Base-by-base conservation (phyloP, 176 grass and related monocot species). In the Oryza meyeriana region DNA sequence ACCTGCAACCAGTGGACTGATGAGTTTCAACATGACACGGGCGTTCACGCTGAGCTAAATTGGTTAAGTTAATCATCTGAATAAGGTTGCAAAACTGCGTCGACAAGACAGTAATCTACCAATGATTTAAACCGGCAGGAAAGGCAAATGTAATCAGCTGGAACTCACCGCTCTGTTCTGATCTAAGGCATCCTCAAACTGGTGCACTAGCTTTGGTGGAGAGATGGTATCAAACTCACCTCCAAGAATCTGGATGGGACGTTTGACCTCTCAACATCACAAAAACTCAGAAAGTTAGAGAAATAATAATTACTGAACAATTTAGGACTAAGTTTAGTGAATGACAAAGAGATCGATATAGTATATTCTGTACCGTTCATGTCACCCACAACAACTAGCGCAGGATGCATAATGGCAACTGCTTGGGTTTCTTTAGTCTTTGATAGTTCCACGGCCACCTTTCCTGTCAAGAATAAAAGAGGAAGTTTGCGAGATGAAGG, bases 331-430 rank as follows among this genome's bases (percentile, higher is more conserved):
- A 12, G 72, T 12, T 13, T 38, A 2, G 73, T n/a, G n/a, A n/a
- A n/a, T n/a, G 8, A 50, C 25, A 29, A 83, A 29, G 4, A 47
- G 6, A 52, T 20, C 48, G 18, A 10, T 24, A 47, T 10, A 47
- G 12, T 13, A 16, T 16, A 4, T 47, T 10, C 22, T 58, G 13
- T 64, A 85, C 89, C 79, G 13, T 86, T 88, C 1, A 92, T 92
- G 85, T 95, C 93, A 86, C 88, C 85, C 30, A 88, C 83, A 31
- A 75, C 74, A 45, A 92, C 83, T 18, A 81, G 42, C 12, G 72
- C 45, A 82, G 93, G 93, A 79, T 95, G 93, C 5, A 92, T 80
- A 69, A 88, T n/a, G n/a, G n/a, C 93, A 7, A 75, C 85, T 16
- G 86, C 93, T 65, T 87, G 58, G 50, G 90, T 84, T 64, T 88